Evolutionary conservation across 2,329 filamentous ascomycete species (phyloP).

Genomic region (Hypomyces rosellus): DNA sequence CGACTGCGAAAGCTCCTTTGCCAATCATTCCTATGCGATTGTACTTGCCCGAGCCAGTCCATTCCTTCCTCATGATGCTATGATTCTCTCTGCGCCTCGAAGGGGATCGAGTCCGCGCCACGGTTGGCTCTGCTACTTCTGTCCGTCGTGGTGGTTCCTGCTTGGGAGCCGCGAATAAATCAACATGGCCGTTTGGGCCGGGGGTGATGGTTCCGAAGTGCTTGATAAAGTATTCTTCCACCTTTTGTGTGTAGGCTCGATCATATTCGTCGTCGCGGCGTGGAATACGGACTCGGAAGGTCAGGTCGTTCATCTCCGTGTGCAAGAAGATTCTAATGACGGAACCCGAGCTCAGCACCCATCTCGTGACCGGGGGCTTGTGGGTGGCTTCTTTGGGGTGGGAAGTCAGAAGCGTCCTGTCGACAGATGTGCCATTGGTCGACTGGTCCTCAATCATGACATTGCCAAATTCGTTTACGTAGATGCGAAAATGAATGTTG

Average conservation of each 20-base stretch:
- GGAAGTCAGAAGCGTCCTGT: conserved; percentile 57
- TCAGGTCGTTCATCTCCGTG: conserved; percentile 52
- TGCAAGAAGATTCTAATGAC: conserved; percentile 64
- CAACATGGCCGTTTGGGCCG: conserved; percentile 40
- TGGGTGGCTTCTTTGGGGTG: conserved; percentile 28
- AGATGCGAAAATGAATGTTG: conserved; percentile 95
- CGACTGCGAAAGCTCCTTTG: conserved; percentile 89
- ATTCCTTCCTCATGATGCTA: conserved; percentile 49
- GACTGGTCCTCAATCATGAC: conserved; percentile 92
- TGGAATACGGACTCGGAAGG: conserved; percentile 82
- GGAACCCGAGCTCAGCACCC: conserved; percentile 66
- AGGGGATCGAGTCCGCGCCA: conserved; percentile 10
- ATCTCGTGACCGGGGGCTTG: conserved; percentile 29
- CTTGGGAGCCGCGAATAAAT: conserved; percentile 26
- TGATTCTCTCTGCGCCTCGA: conserved; percentile 21
- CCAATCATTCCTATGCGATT: conserved; percentile 78
- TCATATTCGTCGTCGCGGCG: conserved; percentile 61
- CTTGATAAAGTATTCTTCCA: conserved; percentile 57
- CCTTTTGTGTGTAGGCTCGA: conserved; percentile 60
- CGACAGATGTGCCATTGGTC: conserved; percentile 91
- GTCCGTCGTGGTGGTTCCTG: conserved; percentile 9
- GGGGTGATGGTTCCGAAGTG: conserved; percentile 37
- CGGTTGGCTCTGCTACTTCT: conserved; percentile 4
- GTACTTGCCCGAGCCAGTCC: conserved; percentile 79
- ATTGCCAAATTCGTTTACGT: conserved; percentile 75